Conservation (phyloP, 1,284 basidiomycete genomes). For the Pterulicium gracile region DNA sequence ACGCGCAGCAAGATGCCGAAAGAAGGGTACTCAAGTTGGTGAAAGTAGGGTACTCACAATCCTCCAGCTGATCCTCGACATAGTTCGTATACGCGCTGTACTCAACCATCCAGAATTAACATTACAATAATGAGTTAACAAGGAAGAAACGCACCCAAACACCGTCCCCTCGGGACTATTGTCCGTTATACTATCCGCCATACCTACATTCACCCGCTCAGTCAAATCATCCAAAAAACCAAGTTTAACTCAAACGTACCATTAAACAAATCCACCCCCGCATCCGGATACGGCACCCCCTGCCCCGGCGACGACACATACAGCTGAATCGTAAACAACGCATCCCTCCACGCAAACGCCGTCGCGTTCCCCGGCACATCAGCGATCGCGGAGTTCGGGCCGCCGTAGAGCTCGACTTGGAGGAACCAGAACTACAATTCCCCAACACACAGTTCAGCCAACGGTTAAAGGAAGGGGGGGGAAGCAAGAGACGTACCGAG, state of each 20-base stretch:
- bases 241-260: no score
- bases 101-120: background rate
- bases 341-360: slow-evolving; percentile 27
- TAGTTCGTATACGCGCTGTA: slow-evolving; percentile 25
- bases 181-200: slow-evolving; percentile 19
- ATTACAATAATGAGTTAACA: slow-evolving; percentile 10
- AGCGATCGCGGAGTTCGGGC: slow-evolving; percentile 29
- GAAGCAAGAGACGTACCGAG: slow-evolving; percentile 16
- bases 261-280: slow-evolving; percentile 24
- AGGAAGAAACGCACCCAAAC: slow-evolving; percentile 23
- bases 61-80: slow-evolving; percentile 24
- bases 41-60: no score
- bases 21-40: no score
- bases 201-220: background rate
- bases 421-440: slow-evolving; percentile 28
- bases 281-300: slow-evolving; percentile 23
- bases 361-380: slow-evolving; percentile 22
- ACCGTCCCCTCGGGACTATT: slow-evolving; percentile 27
- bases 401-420: slow-evolving; percentile 31
- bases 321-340: slow-evolving; percentile 29
- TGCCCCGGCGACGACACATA: slow-evolving; percentile 24
- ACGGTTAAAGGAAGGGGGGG: background rate
- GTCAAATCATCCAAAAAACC: no score
- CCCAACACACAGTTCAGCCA: background rate
- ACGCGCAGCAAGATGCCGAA: no score